Percentiles rank a stretch among this genome's conserved stretches.
Evolutionary conservation across 2,329 filamentous ascomycete species (phyloP).

Genomic region (Colletotrichum ledebouriae): DNA sequence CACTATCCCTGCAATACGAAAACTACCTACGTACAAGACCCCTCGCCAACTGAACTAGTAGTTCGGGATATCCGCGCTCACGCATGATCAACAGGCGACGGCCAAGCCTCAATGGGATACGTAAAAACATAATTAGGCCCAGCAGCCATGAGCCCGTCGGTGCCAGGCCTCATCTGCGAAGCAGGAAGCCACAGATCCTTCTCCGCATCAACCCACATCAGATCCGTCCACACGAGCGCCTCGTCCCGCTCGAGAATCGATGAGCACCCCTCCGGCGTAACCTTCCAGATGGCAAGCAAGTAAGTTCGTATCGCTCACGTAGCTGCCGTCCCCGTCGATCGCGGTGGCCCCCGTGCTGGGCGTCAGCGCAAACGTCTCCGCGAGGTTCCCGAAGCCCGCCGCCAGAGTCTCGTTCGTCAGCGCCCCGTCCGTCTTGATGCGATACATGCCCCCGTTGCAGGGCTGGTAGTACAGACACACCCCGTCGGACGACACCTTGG

Average conservation of each 20-base stretch:
- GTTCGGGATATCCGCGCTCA: neutral
- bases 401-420: slow-evolving; percentile 23
- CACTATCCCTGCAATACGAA: too few relatives aligned
- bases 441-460: slow-evolving; percentile 31
- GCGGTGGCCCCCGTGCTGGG: slow-evolving; percentile 18
- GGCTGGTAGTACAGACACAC: slow-evolving; percentile 30
- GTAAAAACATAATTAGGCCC: slow-evolving; percentile 13
- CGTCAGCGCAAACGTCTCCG: slow-evolving; percentile 13
- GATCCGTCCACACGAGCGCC: slow-evolving; percentile 20
- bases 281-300: slow-evolving; percentile 21
- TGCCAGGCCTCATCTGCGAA: slow-evolving; percentile 24
- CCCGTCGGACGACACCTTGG: slow-evolving; percentile 19
- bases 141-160: slow-evolving; percentile 10
- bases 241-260: slow-evolving; percentile 19
- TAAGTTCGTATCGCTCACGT: slow-evolving; percentile 14
- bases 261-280: neutral
- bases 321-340: slow-evolving; percentile 23
- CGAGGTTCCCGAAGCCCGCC: slow-evolving; percentile 14
- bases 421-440: slow-evolving; percentile 18
- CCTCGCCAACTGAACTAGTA: too few relatives aligned
- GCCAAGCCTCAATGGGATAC: slow-evolving; percentile 16
- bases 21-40: too few relatives aligned
- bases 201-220: slow-evolving; percentile 26
- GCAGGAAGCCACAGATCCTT: slow-evolving; percentile 27
- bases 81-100: slow-evolving; percentile 12